Conservation (phyloP, 805 yeast genomes). For the Myxozyma sirexii region DNA sequence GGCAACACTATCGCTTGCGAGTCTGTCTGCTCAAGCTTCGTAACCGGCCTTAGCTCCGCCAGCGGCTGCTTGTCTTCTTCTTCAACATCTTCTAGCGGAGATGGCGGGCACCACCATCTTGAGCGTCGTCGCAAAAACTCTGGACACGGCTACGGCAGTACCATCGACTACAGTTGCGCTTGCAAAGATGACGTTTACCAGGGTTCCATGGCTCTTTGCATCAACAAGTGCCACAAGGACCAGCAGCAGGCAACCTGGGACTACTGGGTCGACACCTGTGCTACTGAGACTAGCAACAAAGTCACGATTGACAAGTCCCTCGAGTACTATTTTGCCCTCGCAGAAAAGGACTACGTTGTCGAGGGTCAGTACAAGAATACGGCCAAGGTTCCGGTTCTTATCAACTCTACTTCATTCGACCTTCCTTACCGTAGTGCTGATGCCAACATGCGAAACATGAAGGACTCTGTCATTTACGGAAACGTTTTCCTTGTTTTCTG, state of each 20-base stretch:
- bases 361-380: neutral
- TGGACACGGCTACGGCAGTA: neutral
- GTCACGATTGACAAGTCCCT: neutral
- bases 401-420: neutral
- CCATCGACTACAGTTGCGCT: constrained; percentile 8
- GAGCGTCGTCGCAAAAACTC: neutral
- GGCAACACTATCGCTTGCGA: neutral
- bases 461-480: constrained; percentile 16
- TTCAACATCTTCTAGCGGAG: neutral
- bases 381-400: constrained; percentile 9
- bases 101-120: neutral
- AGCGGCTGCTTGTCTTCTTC: neutral
- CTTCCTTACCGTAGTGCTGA: neutral
- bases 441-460: constrained; percentile 3
- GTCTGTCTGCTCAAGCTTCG: neutral
- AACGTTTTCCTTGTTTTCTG: constrained; percentile 22
- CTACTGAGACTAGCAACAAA: neutral
- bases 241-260: constrained; percentile 8
- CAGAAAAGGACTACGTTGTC: constrained; percentile 2
- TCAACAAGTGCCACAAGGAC: constrained; percentile 6
- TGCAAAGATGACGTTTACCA: constrained; percentile 16
- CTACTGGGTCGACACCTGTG: neutral
- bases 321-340: constrained; percentile 6
- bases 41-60: neutral
- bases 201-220: constrained; percentile 11